Evolutionary conservation across 306 rosid species (phyloP).

Genomic region (Prosopis cineraria): DNA sequence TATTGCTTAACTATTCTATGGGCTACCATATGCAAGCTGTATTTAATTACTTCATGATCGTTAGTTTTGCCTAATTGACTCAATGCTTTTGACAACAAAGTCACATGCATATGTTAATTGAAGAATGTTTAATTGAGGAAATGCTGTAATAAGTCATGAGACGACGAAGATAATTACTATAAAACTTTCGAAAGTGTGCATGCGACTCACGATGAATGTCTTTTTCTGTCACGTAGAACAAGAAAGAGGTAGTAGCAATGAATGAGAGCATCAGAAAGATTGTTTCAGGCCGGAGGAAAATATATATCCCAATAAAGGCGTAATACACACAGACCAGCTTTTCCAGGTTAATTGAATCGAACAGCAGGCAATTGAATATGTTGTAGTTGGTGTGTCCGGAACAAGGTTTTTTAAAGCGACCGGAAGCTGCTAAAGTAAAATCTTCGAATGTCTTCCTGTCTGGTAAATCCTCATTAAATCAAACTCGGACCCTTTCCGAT

Average conservation of each 20-base stretch:
- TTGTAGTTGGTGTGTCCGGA: slow-evolving; percentile 44
- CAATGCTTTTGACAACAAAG: neutral
- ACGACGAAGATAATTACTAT: neutral
- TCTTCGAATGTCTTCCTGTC: slow-evolving; percentile 53
- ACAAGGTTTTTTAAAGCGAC: slow-evolving; percentile 39
- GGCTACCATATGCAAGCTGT: slow-evolving; percentile 3
- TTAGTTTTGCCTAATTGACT: neutral
- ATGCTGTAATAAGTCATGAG: neutral
- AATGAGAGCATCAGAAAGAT: neutral
- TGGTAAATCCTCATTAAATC: slow-evolving; percentile 29
- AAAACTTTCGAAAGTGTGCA: slow-evolving; percentile 6
- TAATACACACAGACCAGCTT: slow-evolving; percentile 6
- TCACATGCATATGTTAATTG: neutral
- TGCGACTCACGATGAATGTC: neutral
- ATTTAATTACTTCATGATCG: neutral
- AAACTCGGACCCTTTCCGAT: neutral
- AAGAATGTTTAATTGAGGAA: neutral
- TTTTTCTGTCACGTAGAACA: slow-evolving; percentile 19
- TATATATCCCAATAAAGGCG: neutral
- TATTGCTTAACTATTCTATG: neutral
- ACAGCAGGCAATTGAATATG: slow-evolving; percentile 27
- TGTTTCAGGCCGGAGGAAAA: slow-evolving; percentile 7
- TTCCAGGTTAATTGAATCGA: slow-evolving; percentile 35
- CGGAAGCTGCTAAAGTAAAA: slow-evolving; percentile 35
- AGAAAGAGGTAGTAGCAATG: neutral